phyloP scores from a whole-genome alignment of 1,139 yeast species.

The Pneumocystis wakefieldiae region DNA sequence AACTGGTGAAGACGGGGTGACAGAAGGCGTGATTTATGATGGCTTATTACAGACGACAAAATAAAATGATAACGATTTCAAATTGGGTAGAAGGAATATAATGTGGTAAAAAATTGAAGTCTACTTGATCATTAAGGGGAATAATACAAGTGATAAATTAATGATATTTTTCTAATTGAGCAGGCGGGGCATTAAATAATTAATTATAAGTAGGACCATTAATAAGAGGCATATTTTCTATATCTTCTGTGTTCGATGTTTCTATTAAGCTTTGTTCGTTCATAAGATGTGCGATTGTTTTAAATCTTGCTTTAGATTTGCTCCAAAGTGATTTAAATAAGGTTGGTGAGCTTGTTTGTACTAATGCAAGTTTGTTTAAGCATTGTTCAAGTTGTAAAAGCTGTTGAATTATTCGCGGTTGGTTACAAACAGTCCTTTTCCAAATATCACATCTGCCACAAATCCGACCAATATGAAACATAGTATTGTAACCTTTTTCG shows the following conservation, averaged over 20 bases:
- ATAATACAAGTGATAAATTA: no score
- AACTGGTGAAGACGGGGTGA: slow-evolving; percentile 56
- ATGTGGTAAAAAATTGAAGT: no score
- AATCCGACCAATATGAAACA: slow-evolving; percentile 47
- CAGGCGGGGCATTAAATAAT: no score
- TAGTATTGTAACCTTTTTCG: slow-evolving; percentile 66
- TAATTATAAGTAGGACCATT: no score
- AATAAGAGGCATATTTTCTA: no score
- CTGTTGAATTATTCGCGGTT: background rate
- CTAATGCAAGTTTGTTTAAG: background rate
- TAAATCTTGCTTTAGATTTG: background rate
- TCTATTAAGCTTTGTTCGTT: background rate
- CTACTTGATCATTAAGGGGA: no score
- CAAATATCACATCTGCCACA: slow-evolving; percentile 32
- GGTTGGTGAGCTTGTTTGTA: background rate
- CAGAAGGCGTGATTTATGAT: background rate
- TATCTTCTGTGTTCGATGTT: background rate
- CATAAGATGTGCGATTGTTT: background rate
- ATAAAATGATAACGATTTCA: background rate
- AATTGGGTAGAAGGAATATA: no score
- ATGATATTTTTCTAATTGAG: no score
- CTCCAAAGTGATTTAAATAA: background rate
- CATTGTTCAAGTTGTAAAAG: background rate
- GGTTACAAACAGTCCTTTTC: slow-evolving; percentile 13
- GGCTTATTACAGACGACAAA: background rate